These are phyloP conservation scores for Auricularia cornea DNA, from an alignment of 768 basidiomycete genomes.

Conservation along the genomic window DNA sequence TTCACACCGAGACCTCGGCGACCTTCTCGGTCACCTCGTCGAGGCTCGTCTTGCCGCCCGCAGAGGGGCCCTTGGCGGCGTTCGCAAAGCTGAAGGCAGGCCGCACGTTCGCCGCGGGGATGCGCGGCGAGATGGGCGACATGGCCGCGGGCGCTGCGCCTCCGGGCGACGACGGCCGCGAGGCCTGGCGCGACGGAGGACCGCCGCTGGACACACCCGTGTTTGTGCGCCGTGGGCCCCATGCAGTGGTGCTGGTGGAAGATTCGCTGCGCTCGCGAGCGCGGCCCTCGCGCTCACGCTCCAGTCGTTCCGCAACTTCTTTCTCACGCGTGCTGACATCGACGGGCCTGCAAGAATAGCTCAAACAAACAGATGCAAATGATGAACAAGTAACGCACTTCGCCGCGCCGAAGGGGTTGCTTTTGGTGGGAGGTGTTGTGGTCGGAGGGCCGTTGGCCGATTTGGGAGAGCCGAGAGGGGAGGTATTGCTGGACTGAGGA, in stretches of 20 bases:
- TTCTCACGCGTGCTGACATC: constrained; percentile 73
- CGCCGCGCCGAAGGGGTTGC: constrained; percentile 83
- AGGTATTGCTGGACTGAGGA: constrained; percentile 51
- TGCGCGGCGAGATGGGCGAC: constrained; percentile 11
- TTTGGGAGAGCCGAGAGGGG: constrained; percentile 75
- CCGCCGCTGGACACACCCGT: neutral
- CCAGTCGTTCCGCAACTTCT: constrained; percentile 61
- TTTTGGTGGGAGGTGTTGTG: constrained; percentile 34
- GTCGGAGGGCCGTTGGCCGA: constrained; percentile 40
- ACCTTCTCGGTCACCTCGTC: constrained; percentile 20
- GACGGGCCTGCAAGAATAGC: constrained; percentile 51
- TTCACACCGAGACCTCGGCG: constrained; percentile 16
- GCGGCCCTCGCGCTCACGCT: constrained; percentile 45
- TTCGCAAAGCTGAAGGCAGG: constrained; percentile 77
- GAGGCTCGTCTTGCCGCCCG: constrained; percentile 16
- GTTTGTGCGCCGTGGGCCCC: neutral
- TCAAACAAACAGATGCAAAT: neutral
- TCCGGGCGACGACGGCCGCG: constrained; percentile 26
- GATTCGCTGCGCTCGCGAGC: constrained; percentile 1
- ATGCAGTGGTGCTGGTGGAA: neutral
- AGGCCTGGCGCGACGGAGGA: constrained; percentile 44
- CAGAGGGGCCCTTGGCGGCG: constrained; percentile 38
- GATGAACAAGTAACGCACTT: constrained; percentile 35
- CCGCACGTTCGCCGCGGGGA: constrained; percentile 43
- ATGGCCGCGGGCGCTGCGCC: constrained; percentile 24